These are phyloP conservation scores for Lathyrus sativus DNA, from an alignment of 306 rosid genomes.

Conservation along the genomic window DNA sequence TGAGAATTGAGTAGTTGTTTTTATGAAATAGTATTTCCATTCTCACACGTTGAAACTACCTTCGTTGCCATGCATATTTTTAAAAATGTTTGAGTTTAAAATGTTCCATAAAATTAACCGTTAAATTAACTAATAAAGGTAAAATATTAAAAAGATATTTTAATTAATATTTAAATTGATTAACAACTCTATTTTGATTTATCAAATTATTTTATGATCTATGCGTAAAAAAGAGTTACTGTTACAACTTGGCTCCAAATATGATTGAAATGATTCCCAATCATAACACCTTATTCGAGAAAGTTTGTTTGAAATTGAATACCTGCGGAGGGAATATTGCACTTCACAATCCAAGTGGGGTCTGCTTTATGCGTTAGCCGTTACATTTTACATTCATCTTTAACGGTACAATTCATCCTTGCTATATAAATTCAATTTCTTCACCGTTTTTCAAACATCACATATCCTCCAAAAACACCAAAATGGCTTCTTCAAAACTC, in stretches of 20 bases:
- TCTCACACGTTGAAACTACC: too few species aligned
- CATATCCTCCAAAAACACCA: not conserved
- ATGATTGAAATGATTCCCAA: constrained; percentile 20
- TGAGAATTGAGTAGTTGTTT: too few species aligned
- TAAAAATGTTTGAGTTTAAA: too few species aligned
- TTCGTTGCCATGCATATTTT: too few species aligned
- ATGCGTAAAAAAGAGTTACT: not conserved
- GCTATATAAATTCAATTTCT: constrained; percentile 46
- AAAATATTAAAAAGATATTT: too few species aligned
- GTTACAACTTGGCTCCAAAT: not conserved
- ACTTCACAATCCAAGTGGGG: constrained; percentile 47
- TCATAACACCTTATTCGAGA: constrained; percentile 27
- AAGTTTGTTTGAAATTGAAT: constrained; percentile 46
- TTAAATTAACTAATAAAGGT: too few species aligned
- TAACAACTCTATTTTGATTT: too few species aligned
- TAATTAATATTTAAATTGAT: too few species aligned
- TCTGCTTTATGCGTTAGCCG: constrained; percentile 56
- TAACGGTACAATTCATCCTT: constrained; percentile 56
- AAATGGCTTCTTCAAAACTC: constrained; percentile 62
- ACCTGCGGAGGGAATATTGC: constrained; percentile 57
- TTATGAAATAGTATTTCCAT: too few species aligned
- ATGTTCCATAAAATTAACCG: too few species aligned
- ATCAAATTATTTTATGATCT: too few species aligned
- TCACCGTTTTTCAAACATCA: not conserved
- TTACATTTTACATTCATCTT: constrained; percentile 35